phyloP scores from a whole-genome alignment of 768 basidiomycete species.

The Termitomyces sp. region DNA sequence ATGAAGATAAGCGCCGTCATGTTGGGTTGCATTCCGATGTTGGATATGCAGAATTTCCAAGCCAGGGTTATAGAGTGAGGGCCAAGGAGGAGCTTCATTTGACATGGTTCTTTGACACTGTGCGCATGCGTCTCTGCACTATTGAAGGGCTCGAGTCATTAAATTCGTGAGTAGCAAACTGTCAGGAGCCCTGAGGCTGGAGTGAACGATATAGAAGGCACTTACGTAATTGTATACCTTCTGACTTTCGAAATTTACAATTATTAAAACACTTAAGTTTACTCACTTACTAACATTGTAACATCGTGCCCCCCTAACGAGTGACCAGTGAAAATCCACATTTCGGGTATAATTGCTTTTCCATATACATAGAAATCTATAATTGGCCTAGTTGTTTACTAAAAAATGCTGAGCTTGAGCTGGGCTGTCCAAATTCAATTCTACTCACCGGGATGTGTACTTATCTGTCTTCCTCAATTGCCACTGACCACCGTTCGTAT shows the following conservation, averaged over 20 bases:
- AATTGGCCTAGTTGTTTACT: too few species aligned
- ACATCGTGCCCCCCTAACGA: too few species aligned
- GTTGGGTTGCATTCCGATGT: constrained; percentile 36
- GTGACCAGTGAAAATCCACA: too few species aligned
- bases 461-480: not conserved
- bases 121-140: not conserved
- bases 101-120: constrained; percentile 5
- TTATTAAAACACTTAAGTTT: too few species aligned
- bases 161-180: not conserved
- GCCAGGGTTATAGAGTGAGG: constrained; percentile 48
- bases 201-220: not conserved
- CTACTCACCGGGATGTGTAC: too few species aligned
- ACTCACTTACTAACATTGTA: too few species aligned
- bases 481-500: not conserved
- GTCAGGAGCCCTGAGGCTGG: not conserved
- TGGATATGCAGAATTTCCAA: constrained; percentile 45
- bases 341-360: too few species aligned
- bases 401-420: too few species aligned
- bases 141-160: constrained; percentile 3
- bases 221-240: not conserved
- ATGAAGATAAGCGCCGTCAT: constrained; percentile 41
- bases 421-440: too few species aligned
- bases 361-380: too few species aligned
- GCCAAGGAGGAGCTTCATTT: constrained; percentile 32
- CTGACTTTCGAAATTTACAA: too few species aligned